phyloP scores from a whole-genome alignment of 306 rosid genomes.

The Fragaria vesca region DNA sequence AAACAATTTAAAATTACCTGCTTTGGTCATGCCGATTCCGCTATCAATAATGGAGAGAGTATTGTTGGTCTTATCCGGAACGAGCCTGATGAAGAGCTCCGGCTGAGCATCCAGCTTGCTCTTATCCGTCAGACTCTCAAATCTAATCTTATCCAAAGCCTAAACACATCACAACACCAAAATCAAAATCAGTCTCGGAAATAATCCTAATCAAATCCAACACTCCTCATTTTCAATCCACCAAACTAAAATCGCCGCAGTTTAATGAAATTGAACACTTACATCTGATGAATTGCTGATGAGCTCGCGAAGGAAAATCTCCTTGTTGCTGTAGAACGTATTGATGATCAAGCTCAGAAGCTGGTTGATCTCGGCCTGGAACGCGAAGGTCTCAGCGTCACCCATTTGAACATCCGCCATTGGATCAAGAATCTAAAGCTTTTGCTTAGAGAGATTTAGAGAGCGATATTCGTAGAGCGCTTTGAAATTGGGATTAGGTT shows the following conservation, averaged over 20 bases:
- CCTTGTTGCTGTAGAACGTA: slow-evolving; percentile 69
- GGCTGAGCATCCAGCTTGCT: slow-evolving; percentile 63
- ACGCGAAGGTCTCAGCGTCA: slow-evolving; percentile 64
- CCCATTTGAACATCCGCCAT: slow-evolving; percentile 56
- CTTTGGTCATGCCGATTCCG: slow-evolving; percentile 76
- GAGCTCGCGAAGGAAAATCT: slow-evolving; percentile 70
- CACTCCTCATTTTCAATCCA: background rate
- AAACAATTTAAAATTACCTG: slow-evolving; percentile 25
- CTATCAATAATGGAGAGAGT: slow-evolving; percentile 65
- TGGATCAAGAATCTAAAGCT: background rate
- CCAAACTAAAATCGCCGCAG: too few species aligned
- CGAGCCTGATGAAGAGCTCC: slow-evolving; percentile 64
- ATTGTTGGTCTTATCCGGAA: slow-evolving; percentile 59
- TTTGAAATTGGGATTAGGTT: background rate
- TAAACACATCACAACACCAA: background rate
- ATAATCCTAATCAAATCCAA: background rate
- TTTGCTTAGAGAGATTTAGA: background rate
- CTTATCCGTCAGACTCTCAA: slow-evolving; percentile 58
- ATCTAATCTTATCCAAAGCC: slow-evolving; percentile 73
- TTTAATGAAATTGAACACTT: background rate
- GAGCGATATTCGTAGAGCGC: background rate
- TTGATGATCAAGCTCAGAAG: slow-evolving; percentile 70
- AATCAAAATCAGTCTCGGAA: background rate
- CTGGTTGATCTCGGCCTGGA: slow-evolving; percentile 71
- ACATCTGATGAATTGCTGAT: slow-evolving; percentile 67